phyloP scores from a whole-genome alignment of 768 basidiomycete species.

The Amylocystis lapponica region DNA sequence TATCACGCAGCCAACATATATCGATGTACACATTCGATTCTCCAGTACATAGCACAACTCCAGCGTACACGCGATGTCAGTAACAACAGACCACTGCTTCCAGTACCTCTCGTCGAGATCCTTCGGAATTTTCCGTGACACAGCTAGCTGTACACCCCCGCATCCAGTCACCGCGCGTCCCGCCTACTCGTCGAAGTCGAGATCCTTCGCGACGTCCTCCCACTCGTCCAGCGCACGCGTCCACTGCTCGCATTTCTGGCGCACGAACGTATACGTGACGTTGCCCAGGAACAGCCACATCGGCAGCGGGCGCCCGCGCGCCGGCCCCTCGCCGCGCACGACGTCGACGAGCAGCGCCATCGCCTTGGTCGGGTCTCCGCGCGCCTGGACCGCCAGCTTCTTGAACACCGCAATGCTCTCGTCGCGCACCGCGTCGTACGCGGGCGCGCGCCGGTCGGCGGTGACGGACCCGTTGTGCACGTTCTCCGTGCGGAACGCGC shows the following conservation, averaged over 20 bases:
- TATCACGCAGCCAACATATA: too few species aligned
- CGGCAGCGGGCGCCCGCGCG: slow-evolving; percentile 41
- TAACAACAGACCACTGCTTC: too few species aligned
- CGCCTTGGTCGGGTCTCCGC: slow-evolving; percentile 54
- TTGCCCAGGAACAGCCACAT: slow-evolving; percentile 43
- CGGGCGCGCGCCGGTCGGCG: slow-evolving; percentile 36
- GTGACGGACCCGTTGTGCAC: slow-evolving; percentile 35
- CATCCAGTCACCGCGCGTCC: too few species aligned
- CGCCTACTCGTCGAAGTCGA: slow-evolving; percentile 19
- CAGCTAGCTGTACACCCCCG: too few species aligned
- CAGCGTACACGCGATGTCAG: too few species aligned
- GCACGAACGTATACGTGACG: slow-evolving; percentile 48
- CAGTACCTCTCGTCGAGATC: too few species aligned
- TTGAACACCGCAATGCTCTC: slow-evolving; percentile 26
- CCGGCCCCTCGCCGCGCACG: slow-evolving; percentile 45
- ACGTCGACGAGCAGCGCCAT: slow-evolving; percentile 42
- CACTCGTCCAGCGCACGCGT: slow-evolving; percentile 46
- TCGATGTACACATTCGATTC: neutral
- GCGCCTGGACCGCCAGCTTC: slow-evolving; percentile 37
- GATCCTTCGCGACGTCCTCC: slow-evolving; percentile 37
- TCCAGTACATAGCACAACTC: too few species aligned
- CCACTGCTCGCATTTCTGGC: slow-evolving; percentile 39
- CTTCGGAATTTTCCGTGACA: too few species aligned
- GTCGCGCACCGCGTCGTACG: slow-evolving; percentile 41
- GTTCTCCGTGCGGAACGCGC: slow-evolving; percentile 55